phyloP scores from a whole-genome alignment of 441 rosid species.

The Syzygium syzygioides region DNA sequence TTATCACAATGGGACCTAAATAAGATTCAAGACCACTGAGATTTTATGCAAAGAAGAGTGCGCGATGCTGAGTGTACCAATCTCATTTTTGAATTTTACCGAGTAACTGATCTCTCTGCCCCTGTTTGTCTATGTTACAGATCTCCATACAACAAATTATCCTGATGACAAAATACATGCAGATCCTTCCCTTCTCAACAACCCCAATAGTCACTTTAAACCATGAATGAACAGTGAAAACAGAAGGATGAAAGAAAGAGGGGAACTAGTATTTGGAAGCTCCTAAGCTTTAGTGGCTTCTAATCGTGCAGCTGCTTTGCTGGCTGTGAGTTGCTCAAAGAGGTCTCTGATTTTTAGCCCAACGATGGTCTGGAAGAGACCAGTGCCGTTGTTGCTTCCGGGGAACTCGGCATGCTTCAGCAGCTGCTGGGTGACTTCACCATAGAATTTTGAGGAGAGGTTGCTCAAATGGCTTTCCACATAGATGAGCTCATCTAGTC shows the following conservation, averaged over 20 bases:
- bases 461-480: conserved; percentile 95
- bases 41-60: background rate
- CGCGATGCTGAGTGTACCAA: background rate
- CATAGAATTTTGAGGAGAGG: conserved; percentile 91
- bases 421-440: conserved; percentile 97
- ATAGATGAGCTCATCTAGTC: conserved; percentile 92
- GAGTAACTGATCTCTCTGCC: conserved; percentile 14
- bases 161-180: conserved; percentile 19
- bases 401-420: conserved; percentile 94
- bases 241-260: background rate
- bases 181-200: conserved; percentile 12
- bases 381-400: conserved; percentile 94
- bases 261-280: background rate
- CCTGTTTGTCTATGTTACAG: conserved; percentile 34
- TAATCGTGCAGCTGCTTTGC: conserved; percentile 43
- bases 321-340: conserved; percentile 61
- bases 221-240: background rate
- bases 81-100: conserved; percentile 19
- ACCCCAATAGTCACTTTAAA: conserved; percentile 8
- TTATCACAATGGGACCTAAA: background rate
- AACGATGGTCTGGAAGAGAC: conserved; percentile 86
- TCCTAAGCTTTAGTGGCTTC: conserved; percentile 62
- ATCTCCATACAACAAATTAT: conserved; percentile 22
- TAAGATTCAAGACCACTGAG: background rate
- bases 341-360: conserved; percentile 95